Evolutionary conservation across 495 filamentous ascomycete genomes (phyloP), one percentile per base, ranked within the genome.

Genomic region (Penicillium fimorum): DNA sequence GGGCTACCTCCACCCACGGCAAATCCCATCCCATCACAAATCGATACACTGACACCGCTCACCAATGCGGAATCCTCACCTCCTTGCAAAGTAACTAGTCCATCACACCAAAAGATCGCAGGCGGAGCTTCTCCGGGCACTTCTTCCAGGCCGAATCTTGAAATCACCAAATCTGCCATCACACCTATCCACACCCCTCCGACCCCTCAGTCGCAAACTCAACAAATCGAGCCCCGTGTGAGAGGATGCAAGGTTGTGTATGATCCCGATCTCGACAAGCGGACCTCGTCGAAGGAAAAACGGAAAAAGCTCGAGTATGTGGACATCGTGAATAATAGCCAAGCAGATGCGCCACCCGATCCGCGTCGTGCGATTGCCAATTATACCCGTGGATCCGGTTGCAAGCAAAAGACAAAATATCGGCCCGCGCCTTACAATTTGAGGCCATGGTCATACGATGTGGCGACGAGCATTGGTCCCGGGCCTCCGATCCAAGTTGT

Each of bases 401-500:
- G 87, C 67, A 87, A 88, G 58, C 84, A 83, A n/a, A 92, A 88
- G 65, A 81, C 82, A 47, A 84, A 84, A 58, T 76, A 91, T 58
- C 87, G 92, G 33, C 74, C 81, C 54, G 83, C 88, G 37, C 92
- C 93, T 1, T 96, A 94, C 70, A 80, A 82, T 41, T 72, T 95
- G 37, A 86, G 81, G 65, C 86, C 84, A 25, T 96, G 91, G 68
- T 71, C 82, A 38, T 92, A 91, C 63, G 92, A 96, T 66, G 72
- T 84, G 3, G 78, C 82, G 57, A 88, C 89, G 3, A 96, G 92
- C 13, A 85, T 93, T 54, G 92, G 91, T 1, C 90, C 90, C 37
- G 92, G 90, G 5, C 94, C 95, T 24, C 90, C 95, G 7, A 85
- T 84, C 11, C 90, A 96, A 65, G 84, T 99, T 43, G 86, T 96